phyloP scores from a whole-genome alignment of 257 asterid genomes.

The Galeopsis tetrahit region DNA sequence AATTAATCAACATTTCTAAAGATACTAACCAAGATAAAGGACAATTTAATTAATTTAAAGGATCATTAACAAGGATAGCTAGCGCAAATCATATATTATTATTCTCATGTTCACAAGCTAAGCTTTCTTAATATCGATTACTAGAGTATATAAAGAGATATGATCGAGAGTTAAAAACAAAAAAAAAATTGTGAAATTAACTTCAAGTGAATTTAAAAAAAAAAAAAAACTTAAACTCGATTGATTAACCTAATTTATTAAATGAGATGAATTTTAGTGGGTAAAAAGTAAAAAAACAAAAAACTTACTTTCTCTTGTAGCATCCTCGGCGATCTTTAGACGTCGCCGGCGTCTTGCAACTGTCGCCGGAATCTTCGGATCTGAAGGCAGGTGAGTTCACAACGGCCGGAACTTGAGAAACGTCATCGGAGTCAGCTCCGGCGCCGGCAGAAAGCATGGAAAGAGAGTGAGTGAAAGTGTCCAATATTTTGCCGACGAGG shows the following conservation, averaged over 20 bases:
- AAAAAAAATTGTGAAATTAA: too few species aligned
- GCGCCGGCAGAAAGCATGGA: constrained; percentile 35
- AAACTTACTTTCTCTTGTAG: constrained; percentile 61
- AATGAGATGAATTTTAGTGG: background rate
- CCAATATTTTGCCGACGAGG: constrained; percentile 44
- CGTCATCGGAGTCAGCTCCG: constrained; percentile 40
- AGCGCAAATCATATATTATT: too few species aligned
- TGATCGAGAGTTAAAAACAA: too few species aligned
- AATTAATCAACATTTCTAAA: background rate
- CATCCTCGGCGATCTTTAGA: constrained; percentile 63
- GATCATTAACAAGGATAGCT: background rate
- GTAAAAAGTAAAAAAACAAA: background rate
- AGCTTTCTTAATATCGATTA: too few species aligned
- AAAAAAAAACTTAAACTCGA: too few species aligned
- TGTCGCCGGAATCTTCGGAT: constrained; percentile 48
- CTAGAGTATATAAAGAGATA: too few species aligned
- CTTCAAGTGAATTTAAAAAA: too few species aligned
- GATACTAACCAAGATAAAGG: background rate
- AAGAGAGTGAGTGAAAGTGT: constrained; percentile 46
- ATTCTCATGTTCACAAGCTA: too few species aligned
- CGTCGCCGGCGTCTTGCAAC: constrained; percentile 49
- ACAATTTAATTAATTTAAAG: background rate
- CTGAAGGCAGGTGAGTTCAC: constrained; percentile 29
- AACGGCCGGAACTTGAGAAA: constrained; percentile 33
- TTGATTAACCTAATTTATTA: background rate